Base-by-base conservation (phyloP, 192 early-diverging fungal species). In the Coemansia sp. region DNA sequence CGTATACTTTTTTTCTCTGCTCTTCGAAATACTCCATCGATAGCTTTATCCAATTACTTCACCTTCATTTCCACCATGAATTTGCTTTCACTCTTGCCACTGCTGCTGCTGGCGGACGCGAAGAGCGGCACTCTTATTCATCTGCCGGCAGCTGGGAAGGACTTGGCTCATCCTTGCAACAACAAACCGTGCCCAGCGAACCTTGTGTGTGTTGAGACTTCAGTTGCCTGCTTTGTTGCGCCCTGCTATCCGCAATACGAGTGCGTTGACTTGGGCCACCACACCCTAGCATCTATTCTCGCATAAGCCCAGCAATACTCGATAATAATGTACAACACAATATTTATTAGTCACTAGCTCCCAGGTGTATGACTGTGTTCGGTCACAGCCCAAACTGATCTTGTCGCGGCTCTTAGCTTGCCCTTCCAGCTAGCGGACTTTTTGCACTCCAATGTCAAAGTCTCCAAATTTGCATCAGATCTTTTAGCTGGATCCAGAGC, bases 181-280 rank as follows among this genome's bases (percentile, higher is more conserved):
- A 57, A 34, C 42, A 60, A 73, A 3, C 65, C 72, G 8, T 73
- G 72, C 24, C 36, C 44, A 13, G 52, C 36, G 36, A 49, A 24
- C 43, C 27, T 47, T 9, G 22, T 63, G 13, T 73, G 72, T 8
- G 41, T 73, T 8, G 65, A 73, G 46, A 18, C 51, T 15, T 31
- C 38, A 55, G 72, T 73, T 3, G 54, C 52, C 29, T 73, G 72
- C 59, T 67, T 73, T 29, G 72, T 59, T 12, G 72, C 72, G 13
- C 72, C 72, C 31, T 73, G 72, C 46, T 67, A 67, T 33, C 72
- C 72, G 44, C 51, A 49, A 10, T 36, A 60, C 59, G 47, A 49
- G 15, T 73, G 72, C 59, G 59, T 66, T 8, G 18, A 59, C 4
- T 18, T 61, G 40, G 67, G 67, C 38, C 54, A 68, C 8, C 12